Conservation (phyloP, 495 filamentous ascomycete genomes). For the Talaromyces borbonicus region DNA sequence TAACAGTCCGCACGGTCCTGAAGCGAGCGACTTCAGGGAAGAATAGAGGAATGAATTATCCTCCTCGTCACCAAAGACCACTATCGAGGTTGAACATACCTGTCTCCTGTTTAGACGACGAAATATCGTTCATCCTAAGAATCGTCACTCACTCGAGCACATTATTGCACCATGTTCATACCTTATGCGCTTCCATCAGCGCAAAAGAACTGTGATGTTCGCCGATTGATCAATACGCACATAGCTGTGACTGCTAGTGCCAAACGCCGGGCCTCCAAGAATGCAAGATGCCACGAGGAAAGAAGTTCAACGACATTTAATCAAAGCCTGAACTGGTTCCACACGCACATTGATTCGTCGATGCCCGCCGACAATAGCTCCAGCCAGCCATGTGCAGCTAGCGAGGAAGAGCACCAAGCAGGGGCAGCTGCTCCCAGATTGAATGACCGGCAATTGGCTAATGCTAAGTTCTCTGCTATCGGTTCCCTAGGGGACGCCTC, state of each 20-base stretch:
- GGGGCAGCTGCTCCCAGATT: not conserved
- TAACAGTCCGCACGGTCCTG: too few species aligned
- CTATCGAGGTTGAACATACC: too few species aligned
- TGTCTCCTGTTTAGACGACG: too few species aligned
- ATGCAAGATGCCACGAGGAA: not conserved
- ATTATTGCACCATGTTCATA: not conserved
- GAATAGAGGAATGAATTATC: too few species aligned
- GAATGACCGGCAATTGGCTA: not conserved
- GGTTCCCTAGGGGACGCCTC: not conserved
- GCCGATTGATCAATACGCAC: not conserved
- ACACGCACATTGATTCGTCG: not conserved
- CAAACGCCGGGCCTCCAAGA: not conserved
- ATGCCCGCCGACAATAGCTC: not conserved
- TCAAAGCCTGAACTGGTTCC: not conserved
- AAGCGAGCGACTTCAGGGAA: too few species aligned
- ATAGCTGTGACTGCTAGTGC: not conserved
- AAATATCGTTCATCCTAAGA: too few species aligned
- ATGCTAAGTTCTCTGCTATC: not conserved
- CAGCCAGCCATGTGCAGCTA: not conserved
- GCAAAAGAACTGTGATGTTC: not conserved
- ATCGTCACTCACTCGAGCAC: too few species aligned
- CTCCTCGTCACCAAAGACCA: too few species aligned
- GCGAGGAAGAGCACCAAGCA: not conserved
- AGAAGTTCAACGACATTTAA: not conserved
- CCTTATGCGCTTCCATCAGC: not conserved